Percentiles rank a stretch among this genome's conserved stretches.
phyloP scores from a whole-genome alignment of 2,329 filamentous ascomycete species.

The Epichloe gansuensis region DNA sequence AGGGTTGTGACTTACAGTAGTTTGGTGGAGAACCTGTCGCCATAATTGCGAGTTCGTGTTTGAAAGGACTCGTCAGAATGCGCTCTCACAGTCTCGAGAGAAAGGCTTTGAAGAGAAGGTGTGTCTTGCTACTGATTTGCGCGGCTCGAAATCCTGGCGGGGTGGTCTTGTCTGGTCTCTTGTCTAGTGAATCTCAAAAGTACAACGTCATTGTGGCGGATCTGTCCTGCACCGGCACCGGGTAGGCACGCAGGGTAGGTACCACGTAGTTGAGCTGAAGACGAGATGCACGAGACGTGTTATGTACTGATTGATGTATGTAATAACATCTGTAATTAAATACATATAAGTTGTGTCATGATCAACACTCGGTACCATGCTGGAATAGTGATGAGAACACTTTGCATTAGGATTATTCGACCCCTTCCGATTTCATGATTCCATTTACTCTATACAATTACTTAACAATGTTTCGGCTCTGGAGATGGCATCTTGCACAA shows the following conservation, averaged over 20 bases:
- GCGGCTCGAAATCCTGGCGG: background rate
- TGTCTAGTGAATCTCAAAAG: background rate
- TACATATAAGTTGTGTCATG: too few relatives aligned
- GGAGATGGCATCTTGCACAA: slow-evolving; percentile 19
- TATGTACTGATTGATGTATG: too few relatives aligned
- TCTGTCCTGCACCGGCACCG: background rate
- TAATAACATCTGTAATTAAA: too few relatives aligned
- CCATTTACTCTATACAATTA: background rate
- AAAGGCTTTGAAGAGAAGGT: background rate
- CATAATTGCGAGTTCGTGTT: slow-evolving; percentile 14
- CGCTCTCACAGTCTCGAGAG: background rate
- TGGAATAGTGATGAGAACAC: too few relatives aligned
- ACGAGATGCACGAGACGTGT: too few relatives aligned
- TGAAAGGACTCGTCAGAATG: background rate
- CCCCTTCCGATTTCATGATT: background rate
- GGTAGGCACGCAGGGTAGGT: too few relatives aligned
- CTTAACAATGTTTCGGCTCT: slow-evolving; percentile 19
- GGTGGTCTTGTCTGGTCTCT: background rate
- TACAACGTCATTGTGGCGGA: slow-evolving; percentile 29
- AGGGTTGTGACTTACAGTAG: slow-evolving; percentile 37
- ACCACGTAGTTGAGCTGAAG: too few relatives aligned
- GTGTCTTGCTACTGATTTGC: background rate
- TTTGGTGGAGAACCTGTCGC: slow-evolving; percentile 35
- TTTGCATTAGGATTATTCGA: too few relatives aligned
- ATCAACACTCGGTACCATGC: too few relatives aligned